Conservation (phyloP, 768 basidiomycete genomes). For the Termitomyces sp. region DNA sequence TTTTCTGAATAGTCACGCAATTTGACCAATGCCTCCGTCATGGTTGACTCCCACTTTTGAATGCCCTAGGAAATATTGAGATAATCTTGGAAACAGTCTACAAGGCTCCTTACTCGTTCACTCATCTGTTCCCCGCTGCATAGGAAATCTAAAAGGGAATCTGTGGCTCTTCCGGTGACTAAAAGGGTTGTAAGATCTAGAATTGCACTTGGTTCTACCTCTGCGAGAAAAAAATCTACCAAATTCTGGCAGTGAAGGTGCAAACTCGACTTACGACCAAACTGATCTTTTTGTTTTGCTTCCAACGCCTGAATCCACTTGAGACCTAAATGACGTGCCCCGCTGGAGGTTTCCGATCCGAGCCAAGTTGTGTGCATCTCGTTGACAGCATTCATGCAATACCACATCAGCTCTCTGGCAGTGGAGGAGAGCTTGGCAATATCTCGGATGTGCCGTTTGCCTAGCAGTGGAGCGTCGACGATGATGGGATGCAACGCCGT, state of each 20-base stretch:
- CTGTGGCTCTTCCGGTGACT: constrained; percentile 68
- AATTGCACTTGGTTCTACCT: constrained; percentile 57
- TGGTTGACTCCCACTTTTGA: constrained; percentile 78
- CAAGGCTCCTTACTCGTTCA: constrained; percentile 55
- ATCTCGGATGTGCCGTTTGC: constrained; percentile 54
- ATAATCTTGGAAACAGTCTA: constrained; percentile 20
- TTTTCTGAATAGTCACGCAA: constrained; percentile 73
- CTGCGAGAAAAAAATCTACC: constrained; percentile 29
- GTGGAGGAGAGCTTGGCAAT: constrained; percentile 69
- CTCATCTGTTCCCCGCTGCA: constrained; percentile 78
- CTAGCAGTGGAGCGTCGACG: constrained; percentile 57
- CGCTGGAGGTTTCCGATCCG: constrained; percentile 60
- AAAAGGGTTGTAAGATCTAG: constrained; percentile 70
- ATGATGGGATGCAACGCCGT: constrained; percentile 41
- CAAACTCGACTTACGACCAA: constrained; percentile 48
- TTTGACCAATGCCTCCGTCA: constrained; percentile 66
- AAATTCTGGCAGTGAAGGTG: constrained; percentile 1
- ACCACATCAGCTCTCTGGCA: constrained; percentile 69
- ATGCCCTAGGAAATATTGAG: constrained; percentile 47
- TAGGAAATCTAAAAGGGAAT: constrained; percentile 69
- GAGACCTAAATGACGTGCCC: constrained; percentile 69
- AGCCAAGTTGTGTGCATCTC: constrained; percentile 76
- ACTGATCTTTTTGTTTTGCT: constrained; percentile 59
- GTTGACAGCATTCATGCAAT: constrained; percentile 62
- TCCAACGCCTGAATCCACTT: constrained; percentile 71